These are phyloP conservation scores for Collybia nuda DNA, from an alignment of 768 basidiomycete genomes.

Conservation along the genomic window DNA sequence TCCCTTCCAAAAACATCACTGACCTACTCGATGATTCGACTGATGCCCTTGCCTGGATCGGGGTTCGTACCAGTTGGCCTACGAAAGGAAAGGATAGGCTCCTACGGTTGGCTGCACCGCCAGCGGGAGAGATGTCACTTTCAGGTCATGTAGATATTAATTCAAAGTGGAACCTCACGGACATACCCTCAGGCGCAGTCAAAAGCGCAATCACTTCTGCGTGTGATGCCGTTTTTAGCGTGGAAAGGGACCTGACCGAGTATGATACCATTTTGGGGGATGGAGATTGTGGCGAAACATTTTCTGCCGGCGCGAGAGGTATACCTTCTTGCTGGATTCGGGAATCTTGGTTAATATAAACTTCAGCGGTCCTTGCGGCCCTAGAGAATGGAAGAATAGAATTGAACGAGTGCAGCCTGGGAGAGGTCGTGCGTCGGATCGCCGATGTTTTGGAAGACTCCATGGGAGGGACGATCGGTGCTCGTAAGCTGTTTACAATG, in stretches of 20 bases:
- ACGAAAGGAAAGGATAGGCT: not conserved
- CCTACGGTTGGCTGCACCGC: not conserved
- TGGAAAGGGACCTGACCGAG: slow-evolving; percentile 51
- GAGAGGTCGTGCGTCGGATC: slow-evolving; percentile 24
- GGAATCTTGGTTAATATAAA: not conserved
- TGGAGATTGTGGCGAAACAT: slow-evolving; percentile 63
- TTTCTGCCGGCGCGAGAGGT: slow-evolving; percentile 47
- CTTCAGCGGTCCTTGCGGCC: slow-evolving; percentile 28
- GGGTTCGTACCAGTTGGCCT: slow-evolving; percentile 29
- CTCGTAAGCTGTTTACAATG: slow-evolving; percentile 29
- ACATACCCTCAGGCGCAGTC: slow-evolving; percentile 12
- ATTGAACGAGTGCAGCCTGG: slow-evolving; percentile 9
- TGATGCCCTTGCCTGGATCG: slow-evolving; percentile 41
- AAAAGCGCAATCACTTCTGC: slow-evolving; percentile 33
- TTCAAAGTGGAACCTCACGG: not conserved
- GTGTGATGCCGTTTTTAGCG: slow-evolving; percentile 39
- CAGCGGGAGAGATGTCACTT: not conserved
- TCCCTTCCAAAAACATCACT: slow-evolving; percentile 18
- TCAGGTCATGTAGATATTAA: not conserved
- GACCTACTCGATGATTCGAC: slow-evolving; percentile 41
- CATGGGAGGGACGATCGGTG: slow-evolving; percentile 60
- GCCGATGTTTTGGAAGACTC: slow-evolving; percentile 45
- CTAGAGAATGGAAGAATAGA: slow-evolving; percentile 26
- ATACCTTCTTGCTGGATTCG: not conserved
- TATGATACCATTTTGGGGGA: slow-evolving; percentile 64